These are phyloP conservation scores for Cajanus cajan DNA, from an alignment of 306 rosid species.

Conservation along the genomic window DNA sequence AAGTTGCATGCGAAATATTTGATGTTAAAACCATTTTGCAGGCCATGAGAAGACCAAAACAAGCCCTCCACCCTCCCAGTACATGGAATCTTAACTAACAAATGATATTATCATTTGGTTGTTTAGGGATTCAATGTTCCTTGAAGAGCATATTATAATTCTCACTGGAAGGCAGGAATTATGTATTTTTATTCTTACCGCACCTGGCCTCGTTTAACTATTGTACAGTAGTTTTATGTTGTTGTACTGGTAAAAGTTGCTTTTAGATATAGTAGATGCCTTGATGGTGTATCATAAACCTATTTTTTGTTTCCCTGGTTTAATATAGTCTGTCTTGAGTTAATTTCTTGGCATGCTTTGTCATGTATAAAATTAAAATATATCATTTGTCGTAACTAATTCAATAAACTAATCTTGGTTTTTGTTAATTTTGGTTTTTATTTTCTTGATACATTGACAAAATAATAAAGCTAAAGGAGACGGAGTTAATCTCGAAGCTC, in stretches of 20 bases:
- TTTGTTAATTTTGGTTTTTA: too few relatives aligned
- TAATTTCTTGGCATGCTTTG: conserved; percentile 12
- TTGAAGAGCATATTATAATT: conserved; percentile 35
- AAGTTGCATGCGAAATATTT: conserved; percentile 8
- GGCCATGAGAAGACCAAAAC: conserved; percentile 77
- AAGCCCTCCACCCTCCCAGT: conserved; percentile 86
- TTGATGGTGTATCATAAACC: conserved; percentile 24
- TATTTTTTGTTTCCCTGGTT: conserved; percentile 22
- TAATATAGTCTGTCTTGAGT: conserved; percentile 27
- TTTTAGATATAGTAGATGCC: conserved; percentile 25
- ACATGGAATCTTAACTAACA: conserved; percentile 73
- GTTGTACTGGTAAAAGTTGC: conserved; percentile 9
- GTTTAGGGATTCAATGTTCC: conserved; percentile 31
- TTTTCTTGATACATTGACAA: neutral
- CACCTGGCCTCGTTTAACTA: conserved; percentile 29
- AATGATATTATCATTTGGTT: conserved; percentile 24
- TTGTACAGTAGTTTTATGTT: conserved; percentile 39
- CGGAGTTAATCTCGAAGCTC: too few relatives aligned
- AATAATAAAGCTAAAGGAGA: too few relatives aligned
- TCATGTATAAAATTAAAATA: neutral
- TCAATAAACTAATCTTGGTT: neutral
- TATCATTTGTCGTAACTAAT: neutral
- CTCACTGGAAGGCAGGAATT: conserved; percentile 34
- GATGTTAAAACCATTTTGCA: conserved; percentile 44
- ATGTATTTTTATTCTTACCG: conserved; percentile 26